phyloP scores from a whole-genome alignment of 805 yeast genomes.

The Sugiyamaella smithiae region DNA sequence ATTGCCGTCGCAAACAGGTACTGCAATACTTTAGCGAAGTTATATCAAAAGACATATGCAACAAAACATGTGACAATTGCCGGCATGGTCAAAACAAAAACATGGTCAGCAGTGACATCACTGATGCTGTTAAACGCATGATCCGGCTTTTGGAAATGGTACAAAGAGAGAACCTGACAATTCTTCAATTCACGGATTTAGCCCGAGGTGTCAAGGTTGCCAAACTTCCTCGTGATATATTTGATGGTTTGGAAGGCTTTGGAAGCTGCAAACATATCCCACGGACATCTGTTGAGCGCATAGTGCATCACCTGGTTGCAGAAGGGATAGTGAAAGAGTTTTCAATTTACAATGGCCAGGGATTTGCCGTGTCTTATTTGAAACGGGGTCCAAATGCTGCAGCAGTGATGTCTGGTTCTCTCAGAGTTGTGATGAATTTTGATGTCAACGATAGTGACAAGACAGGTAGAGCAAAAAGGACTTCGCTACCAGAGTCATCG shows the following conservation, averaged over 20 bases:
- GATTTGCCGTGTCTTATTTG: constrained; percentile 78
- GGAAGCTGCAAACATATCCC: neutral
- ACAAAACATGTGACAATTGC: constrained; percentile 84
- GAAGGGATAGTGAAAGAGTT: constrained; percentile 67
- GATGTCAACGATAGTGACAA: neutral
- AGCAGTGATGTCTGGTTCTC: constrained; percentile 42
- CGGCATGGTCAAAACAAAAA: constrained; percentile 33
- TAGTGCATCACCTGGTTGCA: constrained; percentile 73
- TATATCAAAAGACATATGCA: constrained; percentile 60
- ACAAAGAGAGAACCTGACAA: constrained; percentile 58
- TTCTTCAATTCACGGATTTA: constrained; percentile 77
- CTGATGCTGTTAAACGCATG: constrained; percentile 57
- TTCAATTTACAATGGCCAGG: constrained; percentile 64
- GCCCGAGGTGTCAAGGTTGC: constrained; percentile 66
- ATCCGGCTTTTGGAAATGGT: constrained; percentile 56
- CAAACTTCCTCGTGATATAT: constrained; percentile 63
- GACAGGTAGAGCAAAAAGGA: neutral
- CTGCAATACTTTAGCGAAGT: constrained; percentile 85
- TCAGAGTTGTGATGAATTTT: constrained; percentile 24
- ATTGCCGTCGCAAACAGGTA: constrained; percentile 87
- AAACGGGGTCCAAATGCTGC: constrained; percentile 57
- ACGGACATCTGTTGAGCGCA: constrained; percentile 54
- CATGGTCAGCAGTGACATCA: constrained; percentile 52
- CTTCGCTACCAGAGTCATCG: neutral
- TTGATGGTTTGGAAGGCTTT: constrained; percentile 55